Conservation (phyloP, 495 filamentous ascomycete species). For the Paragyromitra xinjiangensis region DNA sequence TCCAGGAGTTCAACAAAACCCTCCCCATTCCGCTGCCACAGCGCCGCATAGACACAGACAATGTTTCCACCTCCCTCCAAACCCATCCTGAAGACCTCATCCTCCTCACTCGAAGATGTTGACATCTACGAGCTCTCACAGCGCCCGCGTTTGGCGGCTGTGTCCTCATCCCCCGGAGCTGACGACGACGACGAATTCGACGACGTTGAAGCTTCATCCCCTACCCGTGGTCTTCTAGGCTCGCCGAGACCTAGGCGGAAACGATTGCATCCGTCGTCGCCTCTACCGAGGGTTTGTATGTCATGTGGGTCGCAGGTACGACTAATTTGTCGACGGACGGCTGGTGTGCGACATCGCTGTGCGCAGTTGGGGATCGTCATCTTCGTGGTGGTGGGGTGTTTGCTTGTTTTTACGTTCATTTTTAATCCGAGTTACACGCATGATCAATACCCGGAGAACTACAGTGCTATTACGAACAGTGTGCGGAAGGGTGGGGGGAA, state of each 20-base stretch:
- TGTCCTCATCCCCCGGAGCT: background rate
- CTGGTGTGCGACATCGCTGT: conserved; percentile 20
- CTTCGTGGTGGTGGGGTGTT: background rate
- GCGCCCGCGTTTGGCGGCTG: background rate
- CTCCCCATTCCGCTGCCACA: background rate
- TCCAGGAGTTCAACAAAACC: background rate
- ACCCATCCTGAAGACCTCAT: background rate
- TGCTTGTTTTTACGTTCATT: conserved; percentile 63
- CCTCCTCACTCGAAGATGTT: conserved; percentile 18
- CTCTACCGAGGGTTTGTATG: background rate
- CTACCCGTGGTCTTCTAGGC: conserved; percentile 29
- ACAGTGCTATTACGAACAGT: conserved; percentile 60
- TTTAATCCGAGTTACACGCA: conserved; percentile 70
- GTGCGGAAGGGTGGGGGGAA: conserved; percentile 52
- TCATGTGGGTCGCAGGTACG: conserved; percentile 19
- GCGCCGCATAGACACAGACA: background rate
- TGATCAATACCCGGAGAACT: conserved; percentile 64
- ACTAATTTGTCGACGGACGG: conserved; percentile 9
- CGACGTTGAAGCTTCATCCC: conserved; percentile 43
- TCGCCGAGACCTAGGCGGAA: background rate
- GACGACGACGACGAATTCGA: conserved; percentile 19
- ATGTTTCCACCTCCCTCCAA: conserved; percentile 10
- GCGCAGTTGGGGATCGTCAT: conserved; percentile 29
- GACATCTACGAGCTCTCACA: conserved; percentile 36
- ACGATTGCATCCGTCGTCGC: background rate